These are phyloP conservation scores for Echinosophora koreensis DNA, from an alignment of 306 rosid species.

Conservation along the genomic window DNA sequence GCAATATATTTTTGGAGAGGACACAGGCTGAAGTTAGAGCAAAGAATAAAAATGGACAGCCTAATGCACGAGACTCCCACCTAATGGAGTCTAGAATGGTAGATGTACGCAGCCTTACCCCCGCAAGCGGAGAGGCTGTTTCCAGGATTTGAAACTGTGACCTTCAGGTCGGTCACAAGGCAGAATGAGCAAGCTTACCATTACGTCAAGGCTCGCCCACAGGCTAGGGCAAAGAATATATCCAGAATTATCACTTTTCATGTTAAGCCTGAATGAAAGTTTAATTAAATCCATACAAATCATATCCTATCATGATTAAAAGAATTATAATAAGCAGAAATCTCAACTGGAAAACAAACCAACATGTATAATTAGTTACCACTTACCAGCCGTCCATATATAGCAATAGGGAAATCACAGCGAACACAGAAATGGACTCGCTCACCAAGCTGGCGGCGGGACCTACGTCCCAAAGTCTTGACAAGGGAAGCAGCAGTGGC, in stretches of 20 bases:
- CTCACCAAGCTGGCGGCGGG: constrained; percentile 98
- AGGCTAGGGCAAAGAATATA: constrained; percentile 11
- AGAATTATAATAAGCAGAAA: not conserved
- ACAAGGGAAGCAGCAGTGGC: constrained; percentile 74
- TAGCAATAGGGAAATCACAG: constrained; percentile 90
- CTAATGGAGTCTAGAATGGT: no score
- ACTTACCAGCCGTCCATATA: constrained; percentile 90
- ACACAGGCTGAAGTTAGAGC: not conserved
- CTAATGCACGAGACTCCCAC: no score
- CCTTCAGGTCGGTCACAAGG: no score
- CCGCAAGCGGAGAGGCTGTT: no score
- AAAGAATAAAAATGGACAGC: not conserved
- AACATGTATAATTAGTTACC: constrained; percentile 53
- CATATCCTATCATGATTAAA: constrained; percentile 7
- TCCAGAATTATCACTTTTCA: not conserved
- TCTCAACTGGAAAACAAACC: constrained; percentile 18
- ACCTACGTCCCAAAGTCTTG: constrained; percentile 87
- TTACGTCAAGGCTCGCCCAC: no score
- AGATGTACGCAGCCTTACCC: no score
- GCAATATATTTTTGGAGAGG: not conserved
- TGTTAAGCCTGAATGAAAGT: not conserved
- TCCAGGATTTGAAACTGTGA: no score
- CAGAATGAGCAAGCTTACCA: no score
- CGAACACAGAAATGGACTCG: constrained; percentile 97
- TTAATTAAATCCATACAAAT: constrained; percentile 1